Percentiles rank a stretch among this genome's conserved stretches.
Conservation (phyloP, 495 filamentous ascomycete genomes). For the Penicillium dipodomyicola region DNA sequence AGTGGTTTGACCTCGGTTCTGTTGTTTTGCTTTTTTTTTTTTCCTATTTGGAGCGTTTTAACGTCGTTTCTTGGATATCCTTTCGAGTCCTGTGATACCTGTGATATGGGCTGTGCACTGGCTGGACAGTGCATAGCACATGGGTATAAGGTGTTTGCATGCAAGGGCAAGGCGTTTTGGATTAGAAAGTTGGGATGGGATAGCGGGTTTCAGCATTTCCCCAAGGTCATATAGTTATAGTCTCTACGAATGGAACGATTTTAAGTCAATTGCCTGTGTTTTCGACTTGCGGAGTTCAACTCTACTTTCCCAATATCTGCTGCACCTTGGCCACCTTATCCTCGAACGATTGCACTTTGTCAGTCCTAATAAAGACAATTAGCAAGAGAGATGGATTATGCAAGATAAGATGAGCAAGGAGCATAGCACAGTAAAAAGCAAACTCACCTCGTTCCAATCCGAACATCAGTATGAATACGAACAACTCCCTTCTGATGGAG, state of each 20-base stretch:
- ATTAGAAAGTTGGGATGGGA: background rate
- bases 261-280: background rate
- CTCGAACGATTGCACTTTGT: slow-evolving; percentile 63
- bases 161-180: background rate
- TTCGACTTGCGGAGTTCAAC: background rate
- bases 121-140: slow-evolving; percentile 22
- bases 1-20: slow-evolving; percentile 2
- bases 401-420: background rate
- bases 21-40: slow-evolving; percentile 9
- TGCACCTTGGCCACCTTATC: slow-evolving; percentile 68
- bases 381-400: background rate
- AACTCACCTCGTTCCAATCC: slow-evolving; percentile 75
- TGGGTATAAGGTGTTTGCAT: slow-evolving; percentile 10
- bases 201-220: background rate
- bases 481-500: slow-evolving; percentile 80
- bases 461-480: slow-evolving; percentile 85
- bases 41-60: slow-evolving; percentile 22
- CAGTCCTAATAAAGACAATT: slow-evolving; percentile 47
- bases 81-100: background rate
- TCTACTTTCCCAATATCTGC: slow-evolving; percentile 46
- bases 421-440: background rate
- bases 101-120: background rate
- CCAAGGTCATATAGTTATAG: background rate
- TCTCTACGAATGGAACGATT: slow-evolving; percentile 3
- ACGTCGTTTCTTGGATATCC: slow-evolving; percentile 12